Conservation (phyloP, 495 filamentous ascomycete species). For the Neurospora discreta region DNA sequence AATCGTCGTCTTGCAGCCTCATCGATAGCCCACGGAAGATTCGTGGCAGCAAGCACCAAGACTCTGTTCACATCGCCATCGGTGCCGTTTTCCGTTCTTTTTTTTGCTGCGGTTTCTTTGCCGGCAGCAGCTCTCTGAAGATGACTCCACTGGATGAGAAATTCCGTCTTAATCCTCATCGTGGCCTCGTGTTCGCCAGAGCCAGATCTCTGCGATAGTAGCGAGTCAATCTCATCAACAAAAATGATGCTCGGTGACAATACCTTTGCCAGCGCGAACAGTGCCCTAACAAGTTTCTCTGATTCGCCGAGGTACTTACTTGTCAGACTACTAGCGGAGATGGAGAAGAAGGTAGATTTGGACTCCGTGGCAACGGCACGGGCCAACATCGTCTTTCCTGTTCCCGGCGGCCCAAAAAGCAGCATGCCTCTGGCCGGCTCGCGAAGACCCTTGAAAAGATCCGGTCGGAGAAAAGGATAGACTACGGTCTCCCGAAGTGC, state of each 20-base stretch:
- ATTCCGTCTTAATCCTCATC: conserved; percentile 92
- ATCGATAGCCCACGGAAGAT: conserved; percentile 96
- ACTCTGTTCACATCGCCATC: conserved; percentile 81
- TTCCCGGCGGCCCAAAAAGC: conserved; percentile 91
- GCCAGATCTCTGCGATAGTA: conserved; percentile 74
- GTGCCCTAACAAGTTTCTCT: conserved; percentile 88
- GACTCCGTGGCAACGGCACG: conserved; percentile 92
- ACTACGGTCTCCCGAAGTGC: conserved; percentile 94
- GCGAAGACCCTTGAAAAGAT: conserved; percentile 88
- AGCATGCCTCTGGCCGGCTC: conserved; percentile 94
- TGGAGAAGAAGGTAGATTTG: conserved; percentile 92
- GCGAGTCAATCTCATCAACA: conserved; percentile 95
- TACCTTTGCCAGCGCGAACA: conserved; percentile 81
- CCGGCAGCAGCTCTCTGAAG: conserved; percentile 87
- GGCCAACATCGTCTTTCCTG: conserved; percentile 97
- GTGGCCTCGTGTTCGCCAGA: conserved; percentile 88
- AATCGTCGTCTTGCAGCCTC: conserved; percentile 89
- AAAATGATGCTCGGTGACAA: conserved; percentile 96
- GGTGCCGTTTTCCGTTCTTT: conserved; percentile 40
- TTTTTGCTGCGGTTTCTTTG: conserved; percentile 52
- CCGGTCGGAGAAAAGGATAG: conserved; percentile 91
- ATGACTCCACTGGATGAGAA: conserved; percentile 95
- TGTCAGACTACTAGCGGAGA: conserved; percentile 85
- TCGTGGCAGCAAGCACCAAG: conserved; percentile 89
- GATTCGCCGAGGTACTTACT: conserved; percentile 95